phyloP scores from a whole-genome alignment of 768 basidiomycete genomes.

The Glaciozyma martinii region DNA sequence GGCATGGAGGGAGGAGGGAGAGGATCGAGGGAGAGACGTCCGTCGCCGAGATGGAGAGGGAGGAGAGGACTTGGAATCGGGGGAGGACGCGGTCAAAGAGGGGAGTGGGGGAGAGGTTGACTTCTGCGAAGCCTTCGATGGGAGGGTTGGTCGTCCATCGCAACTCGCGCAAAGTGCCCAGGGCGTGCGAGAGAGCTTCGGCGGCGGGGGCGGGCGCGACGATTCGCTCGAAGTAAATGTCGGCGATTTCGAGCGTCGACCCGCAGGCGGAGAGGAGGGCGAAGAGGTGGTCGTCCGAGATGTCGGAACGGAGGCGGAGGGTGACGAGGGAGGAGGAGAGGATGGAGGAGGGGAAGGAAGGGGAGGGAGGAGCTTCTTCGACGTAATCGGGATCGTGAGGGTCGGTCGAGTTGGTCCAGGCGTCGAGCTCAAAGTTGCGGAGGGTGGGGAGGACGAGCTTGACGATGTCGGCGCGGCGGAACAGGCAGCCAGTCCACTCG shows the following conservation, averaged over 20 bases:
- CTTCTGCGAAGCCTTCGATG: not conserved
- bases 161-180: not conserved
- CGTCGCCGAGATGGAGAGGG: not conserved
- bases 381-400: not conserved
- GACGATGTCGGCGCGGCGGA: not conserved
- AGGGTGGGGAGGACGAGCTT: not conserved
- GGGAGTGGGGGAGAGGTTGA: not conserved
- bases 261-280: not conserved
- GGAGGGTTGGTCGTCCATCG: constrained; percentile 1
- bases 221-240: not conserved
- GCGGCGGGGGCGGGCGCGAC: not conserved
- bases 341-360: too few species aligned
- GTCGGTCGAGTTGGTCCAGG: not conserved
- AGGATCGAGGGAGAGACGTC: not conserved
- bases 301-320: constrained; percentile 1
- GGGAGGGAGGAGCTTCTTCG: not conserved
- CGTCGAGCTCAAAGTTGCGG: not conserved
- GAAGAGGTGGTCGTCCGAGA: constrained; percentile 1
- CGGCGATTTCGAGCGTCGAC: not conserved
- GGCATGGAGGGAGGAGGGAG: not conserved
- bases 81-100: not conserved
- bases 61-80: not conserved
- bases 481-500: not conserved
- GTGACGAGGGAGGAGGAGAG: not conserved
- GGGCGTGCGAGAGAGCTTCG: not conserved